Base-by-base conservation (phyloP, 1,284 basidiomycete genomes). In the Puccinia coronata region DNA sequence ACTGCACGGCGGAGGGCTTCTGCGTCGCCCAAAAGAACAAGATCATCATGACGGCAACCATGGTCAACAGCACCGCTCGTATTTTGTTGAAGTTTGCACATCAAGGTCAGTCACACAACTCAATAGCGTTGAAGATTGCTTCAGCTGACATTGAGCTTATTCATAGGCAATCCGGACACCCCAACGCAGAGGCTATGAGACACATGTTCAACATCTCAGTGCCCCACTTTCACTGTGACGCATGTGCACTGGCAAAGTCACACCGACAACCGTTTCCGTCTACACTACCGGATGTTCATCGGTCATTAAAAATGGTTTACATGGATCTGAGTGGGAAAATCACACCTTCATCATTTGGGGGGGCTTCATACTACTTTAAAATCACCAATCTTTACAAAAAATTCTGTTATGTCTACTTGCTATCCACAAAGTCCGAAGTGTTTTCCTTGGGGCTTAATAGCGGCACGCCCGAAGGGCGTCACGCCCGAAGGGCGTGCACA, bases 261-360 rank as follows among this genome's bases (percentile, higher is more conserved):
- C 47, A 78, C 53, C 23, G 5, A 14, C 76, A 55, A 25, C 23
- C 51, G 14, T 78, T 39, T 31, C 39, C 47, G 2, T 16, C 12
- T 0, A 31, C n/a, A 8, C 23, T 80, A 2, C 78, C 78, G n/a
- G 39, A 43, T 2, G 65, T 69, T 8, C 59, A 34, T 1, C 39
- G 23, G 2, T 41, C 69, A 1, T 31, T 80, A 2, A 36, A 80
- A 41, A 63, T 34, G 20, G 11, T 80, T 1, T 55, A 41, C 36
- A 71, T 53, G 49, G 65, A 80, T 23, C 55, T 71, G 6, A 80
- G 77, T 31, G 77, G 77, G 11, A 80, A 59, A 49, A 80, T 80
- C 2, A 25, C 67, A 18, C 61, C 65, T 28, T 25, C 63, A 12
- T 71, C 77, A n/a, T 39, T 79, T 8, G 25, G 36, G 16, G 63